These are phyloP conservation scores for Chrysoporthe puriensis DNA, from an alignment of 2,329 filamentous ascomycete species.

Conservation along the genomic window DNA sequence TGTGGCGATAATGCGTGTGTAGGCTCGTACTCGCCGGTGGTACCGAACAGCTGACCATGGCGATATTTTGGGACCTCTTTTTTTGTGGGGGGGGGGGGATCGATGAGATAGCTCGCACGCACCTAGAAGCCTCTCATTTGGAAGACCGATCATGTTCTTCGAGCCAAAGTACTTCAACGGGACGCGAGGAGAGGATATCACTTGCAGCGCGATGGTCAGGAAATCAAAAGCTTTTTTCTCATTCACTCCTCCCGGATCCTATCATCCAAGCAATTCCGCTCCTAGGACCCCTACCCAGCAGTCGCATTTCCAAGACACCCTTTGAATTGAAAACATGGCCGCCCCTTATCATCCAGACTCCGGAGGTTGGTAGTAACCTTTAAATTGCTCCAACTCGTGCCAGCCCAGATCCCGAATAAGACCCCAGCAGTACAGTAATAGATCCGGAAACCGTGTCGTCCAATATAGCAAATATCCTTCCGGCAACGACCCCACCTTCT, in stretches of 20 bases:
- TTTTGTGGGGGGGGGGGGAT: no score
- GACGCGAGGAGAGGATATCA: neutral
- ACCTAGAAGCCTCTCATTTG: neutral
- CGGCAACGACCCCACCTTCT: slow-evolving; percentile 70
- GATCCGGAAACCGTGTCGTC: slow-evolving; percentile 75
- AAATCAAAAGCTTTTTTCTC: neutral
- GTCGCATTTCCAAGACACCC: neutral
- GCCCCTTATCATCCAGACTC: slow-evolving; percentile 29
- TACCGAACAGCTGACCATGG: no score
- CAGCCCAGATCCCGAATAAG: slow-evolving; percentile 70
- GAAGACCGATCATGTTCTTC: no score
- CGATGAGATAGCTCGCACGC: no score
- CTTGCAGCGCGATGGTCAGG: neutral
- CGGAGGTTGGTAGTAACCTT: slow-evolving; percentile 67
- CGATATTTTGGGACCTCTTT: no score
- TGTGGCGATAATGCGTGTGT: neutral
- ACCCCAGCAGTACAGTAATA: slow-evolving; percentile 79
- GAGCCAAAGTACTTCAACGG: neutral
- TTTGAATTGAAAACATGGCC: neutral
- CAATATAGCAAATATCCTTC: slow-evolving; percentile 86
- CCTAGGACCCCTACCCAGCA: neutral
- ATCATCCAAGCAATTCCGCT: neutral
- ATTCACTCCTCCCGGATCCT: neutral
- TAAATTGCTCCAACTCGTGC: slow-evolving; percentile 67
- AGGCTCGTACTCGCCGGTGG: neutral